A percentile compares a stretch with the other conserved stretches of the same genome.
Evolutionary conservation across 1,139 yeast species (phyloP).

Genomic region (Torulaspora pretoriensis): DNA sequence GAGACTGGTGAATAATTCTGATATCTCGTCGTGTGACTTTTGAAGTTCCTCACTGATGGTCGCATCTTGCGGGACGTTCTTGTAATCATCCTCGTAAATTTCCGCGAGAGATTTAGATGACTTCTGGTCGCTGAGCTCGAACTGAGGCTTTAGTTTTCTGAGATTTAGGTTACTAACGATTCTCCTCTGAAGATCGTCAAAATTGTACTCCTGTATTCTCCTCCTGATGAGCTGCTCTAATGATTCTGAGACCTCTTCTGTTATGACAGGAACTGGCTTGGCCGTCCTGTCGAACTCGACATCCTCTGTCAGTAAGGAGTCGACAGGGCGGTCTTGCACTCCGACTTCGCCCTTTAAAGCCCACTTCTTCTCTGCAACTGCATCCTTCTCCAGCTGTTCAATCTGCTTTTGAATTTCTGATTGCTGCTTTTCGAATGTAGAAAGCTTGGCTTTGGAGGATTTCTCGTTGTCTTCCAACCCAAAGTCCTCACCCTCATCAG

Average conservation of each 20-base stretch:
- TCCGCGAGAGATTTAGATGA: constrained; percentile 88
- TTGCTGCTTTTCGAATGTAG: constrained; percentile 84
- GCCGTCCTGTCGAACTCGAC: constrained; percentile 70
- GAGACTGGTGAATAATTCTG: constrained; percentile 57
- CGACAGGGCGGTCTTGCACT: constrained; percentile 75
- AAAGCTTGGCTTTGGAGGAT: constrained; percentile 45
- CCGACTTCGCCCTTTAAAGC: constrained; percentile 88
- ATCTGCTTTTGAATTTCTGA: constrained; percentile 71
- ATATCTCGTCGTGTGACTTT: constrained; percentile 74
- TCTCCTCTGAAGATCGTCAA: constrained; percentile 81
- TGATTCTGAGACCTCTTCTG: constrained; percentile 79
- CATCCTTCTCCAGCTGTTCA: constrained; percentile 72
- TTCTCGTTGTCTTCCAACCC: constrained; percentile 42
- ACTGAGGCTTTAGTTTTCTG: constrained; percentile 39
- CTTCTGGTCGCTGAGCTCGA: constrained; percentile 80
- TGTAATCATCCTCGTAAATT: constrained; percentile 80
- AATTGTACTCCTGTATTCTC: constrained; percentile 68
- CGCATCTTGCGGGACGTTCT: constrained; percentile 42
- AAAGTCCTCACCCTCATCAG: constrained; percentile 39
- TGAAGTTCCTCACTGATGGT: constrained; percentile 59
- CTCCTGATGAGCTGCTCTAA: constrained; percentile 84
- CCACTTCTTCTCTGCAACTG: constrained; percentile 91
- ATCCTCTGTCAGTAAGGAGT: constrained; percentile 68
- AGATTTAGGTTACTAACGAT: constrained; percentile 54
- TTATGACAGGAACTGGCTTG: constrained; percentile 88